Conservation (phyloP, 345 rosid species). For the Garcia nutans region DNA sequence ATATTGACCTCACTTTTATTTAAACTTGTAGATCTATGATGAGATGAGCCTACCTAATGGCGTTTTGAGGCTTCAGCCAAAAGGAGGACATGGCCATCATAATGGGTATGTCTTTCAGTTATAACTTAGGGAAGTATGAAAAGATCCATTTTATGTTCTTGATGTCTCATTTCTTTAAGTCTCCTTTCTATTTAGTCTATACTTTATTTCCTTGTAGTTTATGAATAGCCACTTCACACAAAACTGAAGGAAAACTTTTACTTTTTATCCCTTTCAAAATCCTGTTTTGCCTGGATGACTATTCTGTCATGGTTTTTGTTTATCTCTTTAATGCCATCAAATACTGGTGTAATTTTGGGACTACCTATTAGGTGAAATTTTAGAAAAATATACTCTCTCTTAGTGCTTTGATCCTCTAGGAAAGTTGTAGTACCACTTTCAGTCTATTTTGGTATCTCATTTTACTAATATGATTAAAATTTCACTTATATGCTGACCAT, state of each 20-base stretch:
- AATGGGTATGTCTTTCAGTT: constrained; percentile 57
- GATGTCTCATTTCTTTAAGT: not conserved
- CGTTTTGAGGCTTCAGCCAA: constrained; percentile 75
- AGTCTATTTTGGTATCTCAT: not conserved
- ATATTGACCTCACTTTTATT: not conserved
- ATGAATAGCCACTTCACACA: not conserved
- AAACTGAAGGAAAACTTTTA: not conserved
- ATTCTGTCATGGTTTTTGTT: not conserved
- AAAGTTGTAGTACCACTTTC: not conserved
- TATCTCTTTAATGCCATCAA: not conserved
- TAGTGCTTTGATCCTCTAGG: not conserved
- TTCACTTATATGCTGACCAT: too few relatives aligned
- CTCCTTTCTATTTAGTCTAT: not conserved
- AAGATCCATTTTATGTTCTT: not conserved
- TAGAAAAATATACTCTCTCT: too few relatives aligned
- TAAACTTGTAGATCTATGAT: constrained; percentile 57
- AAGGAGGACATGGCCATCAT: constrained; percentile 88
- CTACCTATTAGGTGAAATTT: too few relatives aligned
- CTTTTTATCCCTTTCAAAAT: not conserved
- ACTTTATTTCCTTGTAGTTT: not conserved
- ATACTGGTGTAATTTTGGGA: not conserved
- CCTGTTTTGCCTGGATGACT: not conserved
- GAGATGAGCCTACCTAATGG: constrained; percentile 96
- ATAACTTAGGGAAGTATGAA: not conserved
- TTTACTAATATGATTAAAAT: not conserved